Conservation (phyloP, 2,329 filamentous ascomycete genomes). For the Aspergillus pseudoviridinutans region DNA sequence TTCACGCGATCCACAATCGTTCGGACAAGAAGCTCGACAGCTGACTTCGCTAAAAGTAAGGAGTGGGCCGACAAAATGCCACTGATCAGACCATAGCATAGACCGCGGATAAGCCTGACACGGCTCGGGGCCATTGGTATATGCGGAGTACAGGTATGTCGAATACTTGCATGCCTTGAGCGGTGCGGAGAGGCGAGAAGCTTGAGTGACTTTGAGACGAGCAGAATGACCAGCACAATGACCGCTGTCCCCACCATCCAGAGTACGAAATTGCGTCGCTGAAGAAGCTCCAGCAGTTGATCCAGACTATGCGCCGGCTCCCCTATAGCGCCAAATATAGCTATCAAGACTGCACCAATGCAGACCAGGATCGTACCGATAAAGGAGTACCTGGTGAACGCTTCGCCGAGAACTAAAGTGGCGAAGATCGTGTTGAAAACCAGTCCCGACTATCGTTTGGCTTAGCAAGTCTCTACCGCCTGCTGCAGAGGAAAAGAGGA, state of each 20-base stretch:
- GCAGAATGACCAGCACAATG: constrained; percentile 65
- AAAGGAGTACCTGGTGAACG: constrained; percentile 91
- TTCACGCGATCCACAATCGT: constrained; percentile 83
- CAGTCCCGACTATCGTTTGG: constrained; percentile 63
- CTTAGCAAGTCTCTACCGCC: constrained; percentile 8
- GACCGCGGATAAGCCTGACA: constrained; percentile 72
- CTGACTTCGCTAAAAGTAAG: constrained; percentile 89
- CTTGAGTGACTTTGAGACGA: constrained; percentile 50
- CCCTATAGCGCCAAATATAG: constrained; percentile 87
- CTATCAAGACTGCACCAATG: constrained; percentile 83
- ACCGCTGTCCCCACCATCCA: constrained; percentile 84
- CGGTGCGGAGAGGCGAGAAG: constrained; percentile 30
- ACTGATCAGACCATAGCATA: constrained; percentile 84
- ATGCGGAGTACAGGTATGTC: constrained; percentile 40
- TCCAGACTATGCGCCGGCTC: constrained; percentile 85
- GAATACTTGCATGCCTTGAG: constrained; percentile 37
- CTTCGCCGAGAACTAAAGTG: constrained; percentile 84
- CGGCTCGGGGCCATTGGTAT: constrained; percentile 50
- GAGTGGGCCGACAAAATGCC: constrained; percentile 93
- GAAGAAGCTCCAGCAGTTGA: constrained; percentile 74
- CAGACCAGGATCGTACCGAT: constrained; percentile 86
- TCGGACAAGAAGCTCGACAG: constrained; percentile 85
- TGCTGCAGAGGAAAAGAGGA: constrained; percentile 1
- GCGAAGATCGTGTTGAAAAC: constrained; percentile 99
- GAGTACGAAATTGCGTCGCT: constrained; percentile 69